A percentile compares a stretch with the other conserved stretches of the same genome.
Conservation (phyloP, 768 basidiomycete species). For the Lactarius sp. region DNA sequence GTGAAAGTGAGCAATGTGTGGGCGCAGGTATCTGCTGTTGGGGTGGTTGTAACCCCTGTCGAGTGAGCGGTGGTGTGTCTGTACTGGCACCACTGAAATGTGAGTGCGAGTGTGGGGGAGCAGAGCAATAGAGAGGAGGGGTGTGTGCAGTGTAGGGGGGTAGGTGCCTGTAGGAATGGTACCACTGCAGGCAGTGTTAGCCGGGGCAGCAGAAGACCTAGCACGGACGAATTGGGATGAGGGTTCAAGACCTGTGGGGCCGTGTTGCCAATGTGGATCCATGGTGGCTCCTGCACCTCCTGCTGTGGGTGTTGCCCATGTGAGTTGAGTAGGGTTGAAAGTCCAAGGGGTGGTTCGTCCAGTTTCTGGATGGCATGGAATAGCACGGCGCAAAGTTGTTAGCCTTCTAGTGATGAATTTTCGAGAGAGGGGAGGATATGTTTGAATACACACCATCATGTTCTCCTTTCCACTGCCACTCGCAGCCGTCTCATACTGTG, state of each 20-base stretch:
- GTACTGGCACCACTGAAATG: constrained; percentile 18
- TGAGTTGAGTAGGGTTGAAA: constrained; percentile 16
- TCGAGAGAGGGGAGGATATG: neutral
- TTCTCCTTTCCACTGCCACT: constrained; percentile 34
- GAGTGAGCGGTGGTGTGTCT: constrained; percentile 5
- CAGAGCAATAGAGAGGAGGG: no score
- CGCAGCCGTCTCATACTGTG: neutral
- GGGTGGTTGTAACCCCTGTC: constrained; percentile 23
- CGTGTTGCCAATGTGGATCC: no score
- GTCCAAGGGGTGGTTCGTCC: no score
- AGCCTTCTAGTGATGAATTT: neutral
- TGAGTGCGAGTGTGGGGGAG: no score
- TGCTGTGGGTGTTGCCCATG: neutral
- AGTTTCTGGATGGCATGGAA: no score
- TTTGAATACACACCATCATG: constrained; percentile 37
- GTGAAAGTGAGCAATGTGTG: constrained; percentile 45
- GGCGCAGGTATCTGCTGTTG: constrained; percentile 16
- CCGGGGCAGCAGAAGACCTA: neutral
- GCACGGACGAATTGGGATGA: no score
- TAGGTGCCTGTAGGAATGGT: constrained; percentile 1
- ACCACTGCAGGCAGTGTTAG: neutral
- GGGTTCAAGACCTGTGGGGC: no score
- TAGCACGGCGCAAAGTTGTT: no score
- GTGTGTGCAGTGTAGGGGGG: neutral
- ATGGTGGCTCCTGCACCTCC: no score